Evolutionary conservation across 2,329 filamentous ascomycete species (phyloP).

Genomic region (Colletotrichum musae): DNA sequence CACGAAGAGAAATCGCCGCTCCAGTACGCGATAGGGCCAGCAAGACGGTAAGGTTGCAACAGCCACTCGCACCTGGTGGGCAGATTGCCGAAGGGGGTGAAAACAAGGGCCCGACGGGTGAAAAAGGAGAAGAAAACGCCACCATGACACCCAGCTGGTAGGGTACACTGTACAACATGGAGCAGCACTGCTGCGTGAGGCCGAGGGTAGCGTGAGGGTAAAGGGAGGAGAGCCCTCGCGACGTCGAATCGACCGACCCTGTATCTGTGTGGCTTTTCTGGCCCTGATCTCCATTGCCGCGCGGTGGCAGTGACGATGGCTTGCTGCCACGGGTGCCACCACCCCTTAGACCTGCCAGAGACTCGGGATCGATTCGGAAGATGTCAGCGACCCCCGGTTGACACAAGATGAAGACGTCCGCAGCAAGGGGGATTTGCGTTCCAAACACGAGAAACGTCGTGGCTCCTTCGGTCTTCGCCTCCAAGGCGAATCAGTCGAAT

Average conservation of each 20-base stretch:
- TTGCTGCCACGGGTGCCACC: constrained; percentile 13
- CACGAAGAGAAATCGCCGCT: constrained; percentile 36
- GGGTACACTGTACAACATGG: background rate
- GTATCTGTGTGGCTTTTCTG: constrained; percentile 11
- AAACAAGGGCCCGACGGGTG: constrained; percentile 30
- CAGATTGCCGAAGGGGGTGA: constrained; percentile 40
- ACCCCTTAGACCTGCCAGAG: constrained; percentile 26
- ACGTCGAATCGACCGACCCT: constrained; percentile 19
- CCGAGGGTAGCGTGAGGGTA: background rate
- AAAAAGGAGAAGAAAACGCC: constrained; percentile 19
- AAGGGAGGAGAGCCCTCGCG: constrained; percentile 5
- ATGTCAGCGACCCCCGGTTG: constrained; percentile 26
- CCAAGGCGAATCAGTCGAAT: constrained; percentile 16
- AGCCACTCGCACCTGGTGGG: constrained; percentile 35
- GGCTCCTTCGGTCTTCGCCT: constrained; percentile 33
- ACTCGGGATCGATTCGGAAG: constrained; percentile 37
- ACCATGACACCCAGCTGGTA: background rate
- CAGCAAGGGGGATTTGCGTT: constrained; percentile 36
- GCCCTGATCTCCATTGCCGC: constrained; percentile 26
- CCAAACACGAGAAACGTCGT: constrained; percentile 24
- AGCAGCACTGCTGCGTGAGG: too few relatives aligned
- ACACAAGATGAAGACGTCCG: constrained; percentile 25
- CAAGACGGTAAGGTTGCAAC: constrained; percentile 35
- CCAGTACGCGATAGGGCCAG: constrained; percentile 41
- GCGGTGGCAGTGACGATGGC: constrained; percentile 19